phyloP scores from a whole-genome alignment of 495 filamentous ascomycete species.

The Penicillium coprophilum region DNA sequence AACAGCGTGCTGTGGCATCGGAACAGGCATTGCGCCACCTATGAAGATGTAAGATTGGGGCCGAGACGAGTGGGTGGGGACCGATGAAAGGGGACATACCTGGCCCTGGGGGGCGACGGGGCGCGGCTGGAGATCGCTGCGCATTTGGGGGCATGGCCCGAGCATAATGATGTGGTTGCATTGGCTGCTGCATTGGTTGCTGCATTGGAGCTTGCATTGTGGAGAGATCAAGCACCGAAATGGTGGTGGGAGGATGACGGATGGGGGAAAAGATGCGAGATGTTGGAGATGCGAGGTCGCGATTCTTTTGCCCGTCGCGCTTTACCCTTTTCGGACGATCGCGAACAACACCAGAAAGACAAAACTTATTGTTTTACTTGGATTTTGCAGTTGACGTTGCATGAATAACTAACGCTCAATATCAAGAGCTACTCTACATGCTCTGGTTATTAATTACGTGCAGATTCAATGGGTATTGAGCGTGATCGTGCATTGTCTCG shows the following conservation, averaged over 20 bases:
- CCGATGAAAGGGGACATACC: conserved; percentile 35
- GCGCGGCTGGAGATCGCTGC: conserved; percentile 48
- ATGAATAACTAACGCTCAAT: background rate
- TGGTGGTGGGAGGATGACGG: conserved; percentile 16
- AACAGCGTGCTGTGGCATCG: conserved; percentile 43
- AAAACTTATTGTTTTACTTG: background rate
- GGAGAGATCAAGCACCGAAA: conserved; percentile 15
- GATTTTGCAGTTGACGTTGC: background rate
- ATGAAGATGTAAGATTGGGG: conserved; percentile 19
- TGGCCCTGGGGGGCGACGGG: conserved; percentile 44
- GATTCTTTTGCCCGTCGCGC: conserved; percentile 44
- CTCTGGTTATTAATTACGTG: background rate
- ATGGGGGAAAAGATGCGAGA: conserved; percentile 26
- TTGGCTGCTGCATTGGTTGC: conserved; percentile 17
- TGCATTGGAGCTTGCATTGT: conserved; percentile 48
- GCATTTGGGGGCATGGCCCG: conserved; percentile 44
- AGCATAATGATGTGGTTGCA: conserved; percentile 27
- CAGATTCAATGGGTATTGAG: background rate
- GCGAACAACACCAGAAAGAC: conserved; percentile 10
- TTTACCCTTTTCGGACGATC: conserved; percentile 40
- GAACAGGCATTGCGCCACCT: conserved; percentile 39
- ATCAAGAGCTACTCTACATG: background rate
- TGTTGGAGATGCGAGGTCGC: conserved; percentile 34
- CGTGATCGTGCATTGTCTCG: conserved; percentile 15
- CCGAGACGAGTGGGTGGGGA: conserved; percentile 7